Evolutionary conservation across 2,329 filamentous ascomycete genomes (phyloP).

Genomic region (Iodosphaeria phyllophila): DNA sequence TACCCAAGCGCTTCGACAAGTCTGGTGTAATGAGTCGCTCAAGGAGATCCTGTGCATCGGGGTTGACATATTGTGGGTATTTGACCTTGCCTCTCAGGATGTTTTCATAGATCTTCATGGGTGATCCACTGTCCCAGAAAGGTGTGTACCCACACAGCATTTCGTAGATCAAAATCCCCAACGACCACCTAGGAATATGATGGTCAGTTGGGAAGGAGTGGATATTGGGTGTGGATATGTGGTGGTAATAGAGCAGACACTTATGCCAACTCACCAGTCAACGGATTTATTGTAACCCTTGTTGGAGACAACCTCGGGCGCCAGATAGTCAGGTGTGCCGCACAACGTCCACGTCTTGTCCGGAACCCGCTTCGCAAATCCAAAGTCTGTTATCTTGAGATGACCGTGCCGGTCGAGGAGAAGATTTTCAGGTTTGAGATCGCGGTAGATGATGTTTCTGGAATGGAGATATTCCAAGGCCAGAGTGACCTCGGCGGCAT

Average conservation of each 20-base stretch:
- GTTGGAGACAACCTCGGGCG: conserved; percentile 94
- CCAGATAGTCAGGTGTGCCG: conserved; percentile 92
- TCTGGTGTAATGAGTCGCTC: conserved; percentile 88
- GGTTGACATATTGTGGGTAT: conserved; percentile 89
- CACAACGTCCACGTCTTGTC: conserved; percentile 99
- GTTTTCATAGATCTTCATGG: conserved; percentile 99
- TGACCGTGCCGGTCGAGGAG: conserved; percentile 84
- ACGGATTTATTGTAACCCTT: conserved; percentile 99
- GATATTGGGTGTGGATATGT: too few species aligned
- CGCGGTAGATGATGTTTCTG: conserved; percentile 93
- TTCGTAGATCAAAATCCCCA: conserved; percentile 96
- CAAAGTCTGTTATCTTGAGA: conserved; percentile 95
- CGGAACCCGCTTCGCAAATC: conserved; percentile 92
- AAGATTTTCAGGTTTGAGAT: conserved; percentile 89
- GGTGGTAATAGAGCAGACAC: too few species aligned
- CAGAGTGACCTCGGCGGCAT: conserved; percentile 90
- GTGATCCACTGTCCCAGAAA: conserved; percentile 95
- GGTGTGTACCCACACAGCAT: conserved; percentile 98
- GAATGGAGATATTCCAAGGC: conserved; percentile 90
- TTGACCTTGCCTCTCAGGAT: conserved; percentile 92
- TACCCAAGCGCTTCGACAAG: conserved; percentile 85
- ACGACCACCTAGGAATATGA: conserved; percentile 65
- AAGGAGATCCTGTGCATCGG: conserved; percentile 82
- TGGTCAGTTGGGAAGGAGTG: neutral
- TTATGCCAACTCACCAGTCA: conserved; percentile 89